Percentiles rank a stretch among this genome's conserved stretches.
Conservation (phyloP, 495 filamentous ascomycete genomes). For the Aspergillus conjunctus region DNA sequence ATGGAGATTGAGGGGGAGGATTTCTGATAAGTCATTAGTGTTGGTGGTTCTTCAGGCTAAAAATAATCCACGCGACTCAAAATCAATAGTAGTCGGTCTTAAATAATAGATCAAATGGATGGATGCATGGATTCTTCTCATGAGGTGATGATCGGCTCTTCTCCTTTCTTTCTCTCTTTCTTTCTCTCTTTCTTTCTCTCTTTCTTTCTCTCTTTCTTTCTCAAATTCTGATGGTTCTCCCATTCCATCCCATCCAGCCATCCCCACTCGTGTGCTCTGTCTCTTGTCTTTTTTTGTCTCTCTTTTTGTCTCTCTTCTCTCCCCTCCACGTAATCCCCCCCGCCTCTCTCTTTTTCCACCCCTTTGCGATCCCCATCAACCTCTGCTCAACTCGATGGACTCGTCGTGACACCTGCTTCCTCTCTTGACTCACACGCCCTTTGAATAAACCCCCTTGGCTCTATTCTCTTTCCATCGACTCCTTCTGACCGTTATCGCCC, state of each 20-base stretch:
- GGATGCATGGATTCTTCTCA: neutral
- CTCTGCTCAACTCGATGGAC: neutral
- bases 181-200: conserved; percentile 15
- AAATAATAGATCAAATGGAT: neutral
- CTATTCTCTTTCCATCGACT: neutral
- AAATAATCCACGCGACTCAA: conserved; percentile 24
- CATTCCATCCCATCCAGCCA: conserved; percentile 2
- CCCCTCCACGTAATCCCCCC: conserved; percentile 3
- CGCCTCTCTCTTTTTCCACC: neutral
- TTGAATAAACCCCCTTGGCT: neutral
- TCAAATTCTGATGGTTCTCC: neutral
- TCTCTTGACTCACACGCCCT: neutral
- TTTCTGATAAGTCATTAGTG: neutral
- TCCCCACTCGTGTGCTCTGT: conserved; percentile 11
- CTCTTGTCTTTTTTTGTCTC: neutral
- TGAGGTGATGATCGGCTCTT: conserved; percentile 9
- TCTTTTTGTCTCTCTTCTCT: conserved; percentile 9
- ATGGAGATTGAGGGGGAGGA: neutral
- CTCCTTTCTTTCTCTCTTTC: conserved; percentile 13
- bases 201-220: conserved; percentile 11
- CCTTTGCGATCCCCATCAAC: neutral
- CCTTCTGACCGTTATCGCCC: conserved; percentile 3
- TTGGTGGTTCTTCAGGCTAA: conserved; percentile 22
- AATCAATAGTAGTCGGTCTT: neutral
- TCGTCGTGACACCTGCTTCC: neutral